Evolutionary conservation across 495 filamentous ascomycete species (phyloP), one percentile per base, ranked within the genome.

Genomic region (Talaromyces stipitatus): DNA sequence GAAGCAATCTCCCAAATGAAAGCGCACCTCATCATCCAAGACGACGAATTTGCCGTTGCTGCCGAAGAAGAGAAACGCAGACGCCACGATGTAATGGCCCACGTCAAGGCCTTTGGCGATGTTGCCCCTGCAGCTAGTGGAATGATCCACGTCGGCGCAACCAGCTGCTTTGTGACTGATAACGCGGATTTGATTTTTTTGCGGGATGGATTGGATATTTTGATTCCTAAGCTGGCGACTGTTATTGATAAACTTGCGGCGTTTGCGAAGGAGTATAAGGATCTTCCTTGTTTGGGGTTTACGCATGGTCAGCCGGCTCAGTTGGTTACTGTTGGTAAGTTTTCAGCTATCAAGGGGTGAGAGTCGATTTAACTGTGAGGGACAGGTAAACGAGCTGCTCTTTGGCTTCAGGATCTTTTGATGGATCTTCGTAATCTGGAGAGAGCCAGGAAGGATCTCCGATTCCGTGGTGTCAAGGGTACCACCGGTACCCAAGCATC

Each of bases 121-220:
- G 81, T 78, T 50, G 89, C 90, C 9, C 91, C 91, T 3, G 85
- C 84, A 46, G 92, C 92, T 36, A 90, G 88, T 18, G 89, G 89
- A 20, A 89, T 92, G 66, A 95, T 96, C 50, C 92, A 96, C 73
- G 85, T 79, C 72, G 32, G 52, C 54, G 71, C 69, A 28, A 84
- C 82, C 10, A 78, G 72, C 3, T 83, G 79, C 69, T 84, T 82
- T 70, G 76, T 82, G 75, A 92, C 89, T 48, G 92, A 97, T 67
- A 96, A 96, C 60, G 85, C 89, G 26, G 92, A 97, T 62, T 71
- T 96, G 46, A 92, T 96, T 62, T 84, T 96, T 67, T 74, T 92
- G 55, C 78, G 86, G 4, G 82, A 91, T 52, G 83, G 75, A 47
- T 75, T 96, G 24, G 83, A 92, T 64, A 77, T 95, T 54, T 68